A percentile compares a stretch with the other conserved stretches of the same genome.
Evolutionary conservation across 2,329 filamentous ascomycete genomes (phyloP).

Genomic region (Nothomitra cinnamomea): DNA sequence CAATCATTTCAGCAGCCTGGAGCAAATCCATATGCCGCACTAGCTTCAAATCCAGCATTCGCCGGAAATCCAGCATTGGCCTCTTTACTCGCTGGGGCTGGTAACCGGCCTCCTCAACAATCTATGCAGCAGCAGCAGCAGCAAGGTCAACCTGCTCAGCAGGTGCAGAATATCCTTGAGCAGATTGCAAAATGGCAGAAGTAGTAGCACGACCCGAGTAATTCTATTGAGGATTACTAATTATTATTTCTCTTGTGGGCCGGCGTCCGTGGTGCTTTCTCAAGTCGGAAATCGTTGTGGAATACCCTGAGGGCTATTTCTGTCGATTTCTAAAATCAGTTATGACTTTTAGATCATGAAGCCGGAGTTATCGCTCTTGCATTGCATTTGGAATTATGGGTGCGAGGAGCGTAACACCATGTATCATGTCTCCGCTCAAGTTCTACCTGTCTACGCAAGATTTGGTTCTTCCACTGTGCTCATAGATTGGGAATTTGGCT

Average conservation of each 20-base stretch:
- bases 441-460: too few relatives aligned
- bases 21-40: slow-evolving; percentile 7
- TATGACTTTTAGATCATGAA: neutral
- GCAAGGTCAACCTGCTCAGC: slow-evolving; percentile 13
- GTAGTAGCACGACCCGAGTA: slow-evolving; percentile 16
- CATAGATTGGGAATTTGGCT: too few relatives aligned
- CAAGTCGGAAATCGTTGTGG: neutral
- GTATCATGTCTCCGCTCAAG: neutral
- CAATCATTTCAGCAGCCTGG: slow-evolving; percentile 15
- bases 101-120: slow-evolving; percentile 1
- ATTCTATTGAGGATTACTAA: neutral
- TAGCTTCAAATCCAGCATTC: slow-evolving; percentile 11
- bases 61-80: slow-evolving; percentile 14
- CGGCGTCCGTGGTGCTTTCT: neutral
- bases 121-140: slow-evolving; percentile 6
- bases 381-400: neutral
- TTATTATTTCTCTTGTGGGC: neutral
- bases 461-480: too few relatives aligned
- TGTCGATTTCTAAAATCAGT: neutral
- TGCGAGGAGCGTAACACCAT: neutral
- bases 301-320: too few relatives aligned
- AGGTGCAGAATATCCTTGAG: slow-evolving; percentile 50
- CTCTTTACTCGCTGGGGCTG: slow-evolving; percentile 13
- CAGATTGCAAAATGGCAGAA: slow-evolving; percentile 50
- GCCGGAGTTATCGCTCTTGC: neutral